These are phyloP conservation scores for Trebouxia sp. DNA, from an alignment of 139 green algal species.

Conservation along the genomic window DNA sequence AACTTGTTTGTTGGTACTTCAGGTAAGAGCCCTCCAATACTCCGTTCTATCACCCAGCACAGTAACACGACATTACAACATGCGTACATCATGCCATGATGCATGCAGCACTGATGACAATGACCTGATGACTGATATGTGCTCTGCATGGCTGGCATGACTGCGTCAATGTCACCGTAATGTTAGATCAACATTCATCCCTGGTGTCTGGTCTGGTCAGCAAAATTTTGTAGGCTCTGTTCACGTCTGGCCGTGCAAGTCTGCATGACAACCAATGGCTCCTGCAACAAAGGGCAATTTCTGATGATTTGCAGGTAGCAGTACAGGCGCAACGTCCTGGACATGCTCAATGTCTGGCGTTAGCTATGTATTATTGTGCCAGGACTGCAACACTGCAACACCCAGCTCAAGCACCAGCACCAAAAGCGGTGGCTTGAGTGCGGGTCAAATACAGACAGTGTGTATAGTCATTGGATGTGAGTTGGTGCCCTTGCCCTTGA, in stretches of 20 bases:
- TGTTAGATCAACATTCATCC: too few species aligned
- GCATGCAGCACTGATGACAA: too few species aligned
- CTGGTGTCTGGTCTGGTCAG: too few species aligned
- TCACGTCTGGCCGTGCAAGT: too few species aligned
- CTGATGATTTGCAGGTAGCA: conserved; percentile 12
- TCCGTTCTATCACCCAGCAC: too few species aligned
- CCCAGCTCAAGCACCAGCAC: background rate
- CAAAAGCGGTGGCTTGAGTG: background rate
- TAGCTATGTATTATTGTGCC: background rate
- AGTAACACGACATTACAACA: too few species aligned
- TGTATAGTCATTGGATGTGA: conserved; percentile 15
- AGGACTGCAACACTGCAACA: background rate
- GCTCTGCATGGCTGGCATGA: background rate
- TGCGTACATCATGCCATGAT: too few species aligned
- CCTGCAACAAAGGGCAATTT: too few species aligned
- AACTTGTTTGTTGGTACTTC: background rate
- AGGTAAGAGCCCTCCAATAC: background rate
- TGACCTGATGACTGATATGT: background rate
- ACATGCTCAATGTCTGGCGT: conserved; percentile 20
- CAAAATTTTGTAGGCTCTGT: too few species aligned
- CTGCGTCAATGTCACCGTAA: background rate
- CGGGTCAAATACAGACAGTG: background rate
- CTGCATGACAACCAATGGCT: too few species aligned
- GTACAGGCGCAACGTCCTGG: background rate
- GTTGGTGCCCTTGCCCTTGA: background rate